Percentiles rank a stretch among this genome's conserved stretches.
These are phyloP conservation scores for Wickerhamiella parazyma DNA, from an alignment of 805 yeast species.

Conservation along the genomic window DNA sequence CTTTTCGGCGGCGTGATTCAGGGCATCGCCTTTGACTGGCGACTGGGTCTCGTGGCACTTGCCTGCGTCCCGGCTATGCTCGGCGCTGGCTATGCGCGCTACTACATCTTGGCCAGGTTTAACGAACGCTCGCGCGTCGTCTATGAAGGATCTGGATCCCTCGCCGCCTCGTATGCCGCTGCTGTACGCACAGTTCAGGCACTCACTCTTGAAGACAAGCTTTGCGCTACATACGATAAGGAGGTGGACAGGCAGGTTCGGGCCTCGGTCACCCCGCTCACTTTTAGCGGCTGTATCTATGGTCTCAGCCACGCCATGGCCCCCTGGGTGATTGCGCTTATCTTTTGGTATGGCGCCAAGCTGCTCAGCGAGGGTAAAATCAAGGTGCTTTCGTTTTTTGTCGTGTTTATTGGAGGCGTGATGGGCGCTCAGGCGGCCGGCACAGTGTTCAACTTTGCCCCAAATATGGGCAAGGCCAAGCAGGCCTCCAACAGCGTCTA, in stretches of 20 bases:
- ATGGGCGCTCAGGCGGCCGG: slow-evolving; percentile 31
- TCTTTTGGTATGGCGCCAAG: slow-evolving; percentile 33
- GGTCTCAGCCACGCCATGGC: slow-evolving; percentile 29
- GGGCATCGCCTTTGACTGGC: slow-evolving; percentile 29
- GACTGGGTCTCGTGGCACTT: slow-evolving; percentile 29
- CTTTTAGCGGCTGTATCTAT: slow-evolving; percentile 26
- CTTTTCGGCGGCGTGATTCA: slow-evolving; percentile 29
- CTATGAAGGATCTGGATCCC: slow-evolving; percentile 29
- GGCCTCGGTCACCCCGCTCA: slow-evolving; percentile 20
- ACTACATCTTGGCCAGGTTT: slow-evolving; percentile 24
- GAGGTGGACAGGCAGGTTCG: slow-evolving; percentile 23
- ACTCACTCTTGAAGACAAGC: slow-evolving; percentile 30
- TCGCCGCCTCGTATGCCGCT: slow-evolving; percentile 29
- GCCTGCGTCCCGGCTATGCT: slow-evolving; percentile 29
- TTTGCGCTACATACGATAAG: slow-evolving; percentile 22
- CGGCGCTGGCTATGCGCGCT: slow-evolving; percentile 29
- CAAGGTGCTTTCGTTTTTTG: slow-evolving; percentile 26
- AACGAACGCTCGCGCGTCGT: slow-evolving; percentile 27
- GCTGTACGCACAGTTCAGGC: slow-evolving; percentile 32
- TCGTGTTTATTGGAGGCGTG: slow-evolving; percentile 28
- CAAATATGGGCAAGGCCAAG: slow-evolving; percentile 32
- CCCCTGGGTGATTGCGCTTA: slow-evolving; percentile 30
- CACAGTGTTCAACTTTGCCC: slow-evolving; percentile 28
- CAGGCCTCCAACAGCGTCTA: slow-evolving; percentile 26
- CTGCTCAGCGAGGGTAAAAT: slow-evolving; percentile 24